Conservation (phyloP, 2,329 filamentous ascomycete genomes). For the Rhinocladiella mackenziei region DNA sequence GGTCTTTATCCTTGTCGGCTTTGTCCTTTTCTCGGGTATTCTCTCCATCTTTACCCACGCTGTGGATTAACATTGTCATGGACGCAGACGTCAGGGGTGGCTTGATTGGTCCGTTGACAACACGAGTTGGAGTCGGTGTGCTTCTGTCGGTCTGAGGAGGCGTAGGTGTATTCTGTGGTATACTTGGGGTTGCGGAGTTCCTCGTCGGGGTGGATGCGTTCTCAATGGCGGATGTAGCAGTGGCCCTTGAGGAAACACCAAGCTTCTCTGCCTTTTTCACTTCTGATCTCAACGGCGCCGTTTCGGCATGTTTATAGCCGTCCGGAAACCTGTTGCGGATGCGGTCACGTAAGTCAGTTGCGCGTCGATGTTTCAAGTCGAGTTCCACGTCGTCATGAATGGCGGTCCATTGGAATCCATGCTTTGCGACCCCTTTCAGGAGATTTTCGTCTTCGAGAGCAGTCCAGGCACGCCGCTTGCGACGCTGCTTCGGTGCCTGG, state of each 20-base stretch:
- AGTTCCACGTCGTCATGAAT: slow-evolving; percentile 55
- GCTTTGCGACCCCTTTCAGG: slow-evolving; percentile 54
- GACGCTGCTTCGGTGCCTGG: slow-evolving; percentile 45
- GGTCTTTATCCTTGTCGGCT: slow-evolving; percentile 16
- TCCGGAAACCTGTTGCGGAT: slow-evolving; percentile 59
- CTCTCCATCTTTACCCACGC: slow-evolving; percentile 8
- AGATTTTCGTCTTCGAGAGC: slow-evolving; percentile 56
- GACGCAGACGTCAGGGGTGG: slow-evolving; percentile 3
- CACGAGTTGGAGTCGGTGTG: slow-evolving; percentile 2
- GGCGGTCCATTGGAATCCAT: slow-evolving; percentile 58
- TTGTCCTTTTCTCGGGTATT: slow-evolving; percentile 4
- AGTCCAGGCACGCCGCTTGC: slow-evolving; percentile 55
- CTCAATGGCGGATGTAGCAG: too few species aligned
- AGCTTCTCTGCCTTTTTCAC: slow-evolving; percentile 25
- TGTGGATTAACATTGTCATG: slow-evolving; percentile 14
- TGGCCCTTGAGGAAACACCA: too few species aligned
- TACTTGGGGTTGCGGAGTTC: neutral
- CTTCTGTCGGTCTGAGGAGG: neutral
- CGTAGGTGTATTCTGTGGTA: neutral
- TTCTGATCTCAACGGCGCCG: slow-evolving; percentile 29
- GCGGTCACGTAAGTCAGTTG: slow-evolving; percentile 59
- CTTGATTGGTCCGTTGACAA: slow-evolving; percentile 6
- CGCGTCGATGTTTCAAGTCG: slow-evolving; percentile 49
- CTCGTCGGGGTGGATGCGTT: neutral
- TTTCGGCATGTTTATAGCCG: slow-evolving; percentile 50